Conservation (phyloP, 2,329 filamentous ascomycete species). For the Tolypocladium guangdongense region DNA sequence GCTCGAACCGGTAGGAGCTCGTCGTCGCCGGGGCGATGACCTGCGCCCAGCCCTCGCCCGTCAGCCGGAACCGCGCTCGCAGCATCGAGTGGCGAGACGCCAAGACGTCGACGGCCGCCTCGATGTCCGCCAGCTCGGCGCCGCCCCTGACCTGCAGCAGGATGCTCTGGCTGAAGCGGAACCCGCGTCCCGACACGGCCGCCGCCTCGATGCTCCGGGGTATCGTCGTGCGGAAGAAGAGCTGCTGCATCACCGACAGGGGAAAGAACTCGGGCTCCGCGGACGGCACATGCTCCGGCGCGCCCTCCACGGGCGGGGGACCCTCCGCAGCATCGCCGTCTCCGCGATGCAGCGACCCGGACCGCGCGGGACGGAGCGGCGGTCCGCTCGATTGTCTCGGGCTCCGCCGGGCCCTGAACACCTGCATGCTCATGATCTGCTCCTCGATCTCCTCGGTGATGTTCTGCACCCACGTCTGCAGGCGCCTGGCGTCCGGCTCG, state of each 20-base stretch:
- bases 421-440: slow-evolving; percentile 33
- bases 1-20: slow-evolving; percentile 32
- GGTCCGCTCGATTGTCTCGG: neutral
- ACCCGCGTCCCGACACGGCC: slow-evolving; percentile 21
- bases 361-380: neutral
- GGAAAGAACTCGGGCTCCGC: slow-evolving; percentile 28
- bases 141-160: slow-evolving; percentile 32
- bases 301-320: neutral
- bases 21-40: slow-evolving; percentile 27
- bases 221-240: slow-evolving; percentile 39
- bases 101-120: slow-evolving; percentile 35
- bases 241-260: slow-evolving; percentile 41
- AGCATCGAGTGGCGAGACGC: slow-evolving; percentile 42
- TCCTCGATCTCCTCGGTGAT: slow-evolving; percentile 34
- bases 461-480: slow-evolving; percentile 45
- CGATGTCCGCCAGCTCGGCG: slow-evolving; percentile 30
- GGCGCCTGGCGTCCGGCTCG: slow-evolving; percentile 28
- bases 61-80: slow-evolving; percentile 31
- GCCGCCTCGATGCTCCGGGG: slow-evolving; percentile 22
- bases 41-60: slow-evolving; percentile 33
- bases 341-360: neutral
- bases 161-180: slow-evolving; percentile 40
- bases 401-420: slow-evolving; percentile 15
- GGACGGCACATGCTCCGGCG: slow-evolving; percentile 5
- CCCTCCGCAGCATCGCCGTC: neutral